Percentiles rank a stretch among this genome's conserved stretches.
Evolutionary conservation across 1,139 yeast genomes (phyloP).

Genomic region (Ogataea hybrid): DNA sequence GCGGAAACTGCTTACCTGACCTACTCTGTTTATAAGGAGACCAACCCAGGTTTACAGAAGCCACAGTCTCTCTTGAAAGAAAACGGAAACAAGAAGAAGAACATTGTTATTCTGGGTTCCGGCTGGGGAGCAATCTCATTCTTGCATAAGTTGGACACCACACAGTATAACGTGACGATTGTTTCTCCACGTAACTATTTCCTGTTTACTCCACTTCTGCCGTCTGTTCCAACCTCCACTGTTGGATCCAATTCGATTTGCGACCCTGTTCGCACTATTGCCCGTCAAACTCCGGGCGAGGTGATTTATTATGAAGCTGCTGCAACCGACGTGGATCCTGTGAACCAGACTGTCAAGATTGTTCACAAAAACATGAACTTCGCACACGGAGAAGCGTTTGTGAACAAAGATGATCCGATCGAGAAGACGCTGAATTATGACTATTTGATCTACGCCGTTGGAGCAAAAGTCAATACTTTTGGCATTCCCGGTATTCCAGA

Average conservation of each 20-base stretch:
- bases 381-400: slow-evolving; percentile 49
- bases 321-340: slow-evolving; percentile 56
- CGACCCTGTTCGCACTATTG: slow-evolving; percentile 53
- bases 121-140: slow-evolving; percentile 65
- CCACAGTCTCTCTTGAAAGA: slow-evolving; percentile 59
- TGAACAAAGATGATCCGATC: slow-evolving; percentile 40
- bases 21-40: slow-evolving; percentile 54
- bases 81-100: slow-evolving; percentile 78
- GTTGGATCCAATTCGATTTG: slow-evolving; percentile 56
- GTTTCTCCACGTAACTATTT: slow-evolving; percentile 64
- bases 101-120: slow-evolving; percentile 58
- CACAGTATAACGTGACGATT: slow-evolving; percentile 57
- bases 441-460: slow-evolving; percentile 77
- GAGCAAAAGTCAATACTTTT: slow-evolving; percentile 81
- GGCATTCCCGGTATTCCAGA: slow-evolving; percentile 80
- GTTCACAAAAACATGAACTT: slow-evolving; percentile 53
- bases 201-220: slow-evolving; percentile 59
- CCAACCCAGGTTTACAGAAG: slow-evolving; percentile 57
- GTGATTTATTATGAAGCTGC: slow-evolving; percentile 60
- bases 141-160: slow-evolving; percentile 55
- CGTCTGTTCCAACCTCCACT: slow-evolving; percentile 62
- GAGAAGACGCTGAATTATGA: slow-evolving; percentile 57
- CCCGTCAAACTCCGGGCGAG: slow-evolving; percentile 50
- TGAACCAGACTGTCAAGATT: slow-evolving; percentile 48
- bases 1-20: slow-evolving; percentile 48